Evolutionary conservation across 2,329 filamentous ascomycete genomes (phyloP), one percentile per base, ranked within the genome.

Genomic region (Pestalotiopsis sp.): DNA sequence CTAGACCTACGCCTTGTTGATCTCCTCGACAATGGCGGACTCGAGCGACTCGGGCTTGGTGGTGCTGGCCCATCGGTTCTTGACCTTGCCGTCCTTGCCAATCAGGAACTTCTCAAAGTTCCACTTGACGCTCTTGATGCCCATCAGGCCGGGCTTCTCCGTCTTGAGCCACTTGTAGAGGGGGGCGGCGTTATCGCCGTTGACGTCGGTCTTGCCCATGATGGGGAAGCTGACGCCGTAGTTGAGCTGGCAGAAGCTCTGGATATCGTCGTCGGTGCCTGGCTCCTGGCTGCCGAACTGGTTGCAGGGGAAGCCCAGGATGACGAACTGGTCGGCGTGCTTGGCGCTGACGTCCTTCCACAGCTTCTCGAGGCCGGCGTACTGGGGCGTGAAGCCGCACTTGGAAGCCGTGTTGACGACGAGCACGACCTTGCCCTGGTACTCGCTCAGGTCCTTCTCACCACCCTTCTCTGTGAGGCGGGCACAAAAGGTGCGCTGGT

Each of bases 21-120:
- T 84, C 83, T 94, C 93, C 73, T 92, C 89, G 75, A 94, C 79
- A 73, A 98, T 94, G 3, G 86, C 81, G 70, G 86, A 85, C 88
- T 95, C 92, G 74, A 99, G 82, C 52, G 82, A 81, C 83, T 95
- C 93, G 0, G 96, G 96, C 86, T 94, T 96, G 69, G 92, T 94
- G 20, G 89, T 92, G 80, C 92, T 95, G 40, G 93, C 92, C 94
- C 94, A 99, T 72, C 96, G 85, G 35, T 87, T 87, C 82, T 92
- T 92, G 73, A 98, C 94, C 82, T 91, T 87, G 30, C 96, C 96
- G 80, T 98, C 94, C 70, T 89, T 88, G 69, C 91, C 92, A 72
- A 99, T 85, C 71, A 99, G 83, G 83, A 98, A 99, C 88, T 99
- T 99, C 82, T 99, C 96, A 84, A 98, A 99, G 84, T 99, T 99